phyloP scores from a whole-genome alignment of 208 protist genomes.

The Willaertia magna region DNA sequence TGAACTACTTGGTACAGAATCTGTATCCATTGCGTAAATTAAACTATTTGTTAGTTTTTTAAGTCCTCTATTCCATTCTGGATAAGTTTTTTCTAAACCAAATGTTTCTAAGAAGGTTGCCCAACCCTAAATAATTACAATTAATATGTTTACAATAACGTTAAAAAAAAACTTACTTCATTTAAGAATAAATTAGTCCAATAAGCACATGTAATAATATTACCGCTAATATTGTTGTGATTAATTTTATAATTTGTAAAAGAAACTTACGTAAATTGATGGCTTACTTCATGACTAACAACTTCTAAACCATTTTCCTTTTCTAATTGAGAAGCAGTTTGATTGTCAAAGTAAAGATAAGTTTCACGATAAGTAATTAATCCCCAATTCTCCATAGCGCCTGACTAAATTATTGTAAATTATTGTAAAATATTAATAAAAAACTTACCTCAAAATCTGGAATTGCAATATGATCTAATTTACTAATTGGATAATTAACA shows the following conservation, averaged over 20 bases:
- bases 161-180: too few relatives aligned
- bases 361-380: constrained; percentile 82
- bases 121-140: too few relatives aligned
- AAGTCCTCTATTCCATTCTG: constrained; percentile 14
- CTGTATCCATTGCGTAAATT: neutral
- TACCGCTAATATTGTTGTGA: too few relatives aligned
- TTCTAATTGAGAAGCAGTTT: constrained; percentile 34
- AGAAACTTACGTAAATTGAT: too few relatives aligned
- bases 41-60: neutral
- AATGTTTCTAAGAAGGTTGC: constrained; percentile 11
- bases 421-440: too few relatives aligned
- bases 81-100: neutral
- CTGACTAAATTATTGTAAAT: too few relatives aligned
- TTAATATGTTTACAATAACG: too few relatives aligned
- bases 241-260: neutral
- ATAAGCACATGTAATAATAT: constrained; percentile 16
- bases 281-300: constrained; percentile 13
- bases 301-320: constrained; percentile 33
- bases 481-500: constrained; percentile 67
- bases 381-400: constrained; percentile 96
- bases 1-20: neutral
- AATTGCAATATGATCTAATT: constrained; percentile 85
- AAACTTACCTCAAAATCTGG: constrained; percentile 72
- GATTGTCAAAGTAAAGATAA: constrained; percentile 44
- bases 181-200: constrained; percentile 14